These are phyloP conservation scores for Kuraishia ogatae DNA, from an alignment of 805 yeast species.

Conservation along the genomic window DNA sequence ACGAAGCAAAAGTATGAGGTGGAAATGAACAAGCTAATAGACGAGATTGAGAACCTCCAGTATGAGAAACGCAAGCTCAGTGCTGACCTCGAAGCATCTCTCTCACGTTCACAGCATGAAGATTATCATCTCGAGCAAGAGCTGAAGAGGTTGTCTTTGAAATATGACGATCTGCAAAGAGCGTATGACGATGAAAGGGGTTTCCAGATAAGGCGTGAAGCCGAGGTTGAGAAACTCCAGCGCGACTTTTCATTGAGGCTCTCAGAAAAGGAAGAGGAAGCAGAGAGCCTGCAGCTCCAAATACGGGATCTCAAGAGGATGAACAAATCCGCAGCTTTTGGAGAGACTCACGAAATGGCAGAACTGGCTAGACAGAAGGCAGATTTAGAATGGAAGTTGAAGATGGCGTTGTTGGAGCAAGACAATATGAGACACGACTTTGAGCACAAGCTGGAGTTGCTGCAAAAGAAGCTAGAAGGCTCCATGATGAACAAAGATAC, in stretches of 20 bases:
- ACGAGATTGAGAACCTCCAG: conserved; percentile 26
- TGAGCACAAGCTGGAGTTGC: conserved; percentile 25
- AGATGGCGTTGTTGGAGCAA: conserved; percentile 27
- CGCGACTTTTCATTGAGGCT: conserved; percentile 17
- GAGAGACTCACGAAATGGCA: conserved; percentile 27
- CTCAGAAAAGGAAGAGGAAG: conserved; percentile 27
- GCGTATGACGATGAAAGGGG: conserved; percentile 23
- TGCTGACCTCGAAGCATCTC: conserved; percentile 22
- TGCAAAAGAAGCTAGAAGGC: conserved; percentile 20
- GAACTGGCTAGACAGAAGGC: conserved; percentile 26
- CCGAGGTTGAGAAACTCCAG: conserved; percentile 12
- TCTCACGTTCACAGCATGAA: conserved; percentile 9
- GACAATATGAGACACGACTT: conserved; percentile 26
- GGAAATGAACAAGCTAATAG: conserved; percentile 21
- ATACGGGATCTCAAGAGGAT: conserved; percentile 22
- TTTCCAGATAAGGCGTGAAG: conserved; percentile 9
- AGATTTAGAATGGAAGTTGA: conserved; percentile 28
- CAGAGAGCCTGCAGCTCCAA: conserved; percentile 24
- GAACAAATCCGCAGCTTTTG: conserved; percentile 15
- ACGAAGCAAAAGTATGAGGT: conserved; percentile 11
- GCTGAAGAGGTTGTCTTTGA: conserved; percentile 26
- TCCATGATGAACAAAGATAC: conserved; percentile 9
- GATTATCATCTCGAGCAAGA: conserved; percentile 25
- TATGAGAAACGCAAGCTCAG: conserved; percentile 26
- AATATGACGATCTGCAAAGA: conserved; percentile 23